A percentile compares a stretch with the other conserved stretches of the same genome.
Conservation (phyloP, 768 basidiomycete species). For the Calvatia gigantea region DNA sequence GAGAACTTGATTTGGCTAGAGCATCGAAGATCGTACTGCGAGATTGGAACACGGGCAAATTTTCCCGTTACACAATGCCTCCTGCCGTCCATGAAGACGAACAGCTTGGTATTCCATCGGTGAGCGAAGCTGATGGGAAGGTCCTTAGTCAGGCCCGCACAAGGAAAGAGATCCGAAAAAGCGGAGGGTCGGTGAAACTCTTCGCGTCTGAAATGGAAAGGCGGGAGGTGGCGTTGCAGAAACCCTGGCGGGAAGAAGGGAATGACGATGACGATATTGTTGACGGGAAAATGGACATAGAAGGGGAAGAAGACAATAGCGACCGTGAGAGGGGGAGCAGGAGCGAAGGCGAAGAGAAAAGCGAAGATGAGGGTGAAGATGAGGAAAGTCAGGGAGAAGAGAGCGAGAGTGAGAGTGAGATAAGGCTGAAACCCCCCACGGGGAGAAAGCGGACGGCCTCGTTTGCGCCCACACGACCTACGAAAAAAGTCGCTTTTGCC, state of each 20-base stretch:
- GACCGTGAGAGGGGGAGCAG: conserved; percentile 26
- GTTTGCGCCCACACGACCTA: conserved; percentile 25
- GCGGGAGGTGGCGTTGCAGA: conserved; percentile 36
- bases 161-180: conserved; percentile 67
- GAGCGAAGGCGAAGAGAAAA: conserved; percentile 31
- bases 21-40: conserved; percentile 79
- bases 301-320: conserved; percentile 29
- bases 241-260: conserved; percentile 39
- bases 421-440: too few relatives aligned
- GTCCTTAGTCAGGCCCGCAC: conserved; percentile 46
- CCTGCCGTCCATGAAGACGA: conserved; percentile 8
- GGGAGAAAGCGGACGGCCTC: conserved; percentile 35
- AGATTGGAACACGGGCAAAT: conserved; percentile 78
- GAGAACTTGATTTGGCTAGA: conserved; percentile 64
- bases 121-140: conserved; percentile 44
- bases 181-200: conserved; percentile 56
- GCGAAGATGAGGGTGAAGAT: conserved; percentile 35
- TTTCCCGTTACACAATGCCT: conserved; percentile 66
- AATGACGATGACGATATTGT: conserved; percentile 28
- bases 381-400: conserved; percentile 36
- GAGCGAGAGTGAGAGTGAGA: conserved; percentile 30
- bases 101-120: conserved; percentile 18
- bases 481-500: conserved; percentile 56
- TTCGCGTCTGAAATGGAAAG: conserved; percentile 29
- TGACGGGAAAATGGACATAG: conserved; percentile 24